phyloP scores from a whole-genome alignment of 2,329 filamentous ascomycete species.

The Magnaporthiopsis rhizophila region DNA sequence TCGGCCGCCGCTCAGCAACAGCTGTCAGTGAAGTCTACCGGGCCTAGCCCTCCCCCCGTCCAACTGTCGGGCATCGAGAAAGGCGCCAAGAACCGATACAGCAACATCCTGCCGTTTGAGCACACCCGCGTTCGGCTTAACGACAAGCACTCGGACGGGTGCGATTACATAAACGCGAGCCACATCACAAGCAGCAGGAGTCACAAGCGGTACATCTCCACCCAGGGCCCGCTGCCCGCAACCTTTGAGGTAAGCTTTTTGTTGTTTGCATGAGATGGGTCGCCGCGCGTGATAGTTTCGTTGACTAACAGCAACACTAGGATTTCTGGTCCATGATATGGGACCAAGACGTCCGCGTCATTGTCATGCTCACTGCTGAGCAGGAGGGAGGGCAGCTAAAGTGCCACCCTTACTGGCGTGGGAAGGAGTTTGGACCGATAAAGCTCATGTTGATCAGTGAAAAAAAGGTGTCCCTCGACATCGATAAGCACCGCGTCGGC shows the following conservation, averaged over 20 bases:
- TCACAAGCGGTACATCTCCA: slow-evolving; percentile 90
- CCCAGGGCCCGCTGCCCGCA: slow-evolving; percentile 84
- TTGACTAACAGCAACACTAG: slow-evolving; percentile 32
- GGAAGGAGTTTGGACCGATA: slow-evolving; percentile 68
- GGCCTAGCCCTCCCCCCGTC: slow-evolving; percentile 29
- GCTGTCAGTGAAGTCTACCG: neutral
- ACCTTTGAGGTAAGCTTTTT: slow-evolving; percentile 68
- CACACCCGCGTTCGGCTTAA: slow-evolving; percentile 80
- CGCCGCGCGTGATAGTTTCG: slow-evolving; percentile 8
- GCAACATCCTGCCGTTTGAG: slow-evolving; percentile 95
- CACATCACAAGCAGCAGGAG: slow-evolving; percentile 72
- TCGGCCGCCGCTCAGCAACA: slow-evolving; percentile 10
- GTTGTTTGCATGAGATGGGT: neutral
- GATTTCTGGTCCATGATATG: slow-evolving; percentile 98
- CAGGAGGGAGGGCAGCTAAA: slow-evolving; percentile 89
- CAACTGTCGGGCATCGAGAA: slow-evolving; percentile 91
- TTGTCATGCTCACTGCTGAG: slow-evolving; percentile 95
- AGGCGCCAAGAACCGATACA: slow-evolving; percentile 92
- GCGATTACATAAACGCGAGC: slow-evolving; percentile 95
- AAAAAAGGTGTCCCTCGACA: slow-evolving; percentile 71
- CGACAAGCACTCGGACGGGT: slow-evolving; percentile 56
- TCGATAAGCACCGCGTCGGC: slow-evolving; percentile 42
- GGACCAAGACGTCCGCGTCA: slow-evolving; percentile 91
- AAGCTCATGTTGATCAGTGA: slow-evolving; percentile 72
- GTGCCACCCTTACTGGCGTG: slow-evolving; percentile 89